Conservation (phyloP, 1,139 yeast genomes). For the Sugiyamaella neomexicana region DNA sequence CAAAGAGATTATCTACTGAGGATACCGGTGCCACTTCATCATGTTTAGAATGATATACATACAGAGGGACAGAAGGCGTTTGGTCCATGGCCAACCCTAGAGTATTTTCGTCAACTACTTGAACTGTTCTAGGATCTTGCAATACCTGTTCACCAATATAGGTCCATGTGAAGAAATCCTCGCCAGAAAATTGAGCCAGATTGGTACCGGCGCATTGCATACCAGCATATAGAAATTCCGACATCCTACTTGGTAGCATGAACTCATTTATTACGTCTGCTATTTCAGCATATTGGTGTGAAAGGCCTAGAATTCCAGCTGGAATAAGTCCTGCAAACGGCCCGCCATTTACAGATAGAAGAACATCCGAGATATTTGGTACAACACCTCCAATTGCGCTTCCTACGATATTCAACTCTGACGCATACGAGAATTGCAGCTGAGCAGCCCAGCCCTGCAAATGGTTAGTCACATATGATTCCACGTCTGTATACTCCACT, state of each 20-base stretch:
- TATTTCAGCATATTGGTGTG: conserved; percentile 34
- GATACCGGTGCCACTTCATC: conserved; percentile 34
- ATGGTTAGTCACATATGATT: neutral
- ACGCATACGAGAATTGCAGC: conserved; percentile 34
- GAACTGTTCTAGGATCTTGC: conserved; percentile 16
- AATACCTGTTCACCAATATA: conserved; percentile 28
- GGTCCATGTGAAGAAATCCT: conserved; percentile 27
- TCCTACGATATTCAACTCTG: conserved; percentile 32
- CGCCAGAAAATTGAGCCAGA: conserved; percentile 24
- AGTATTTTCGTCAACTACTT: conserved; percentile 25
- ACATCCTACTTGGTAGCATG: conserved; percentile 18
- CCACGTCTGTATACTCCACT: neutral
- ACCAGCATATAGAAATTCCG: conserved; percentile 22
- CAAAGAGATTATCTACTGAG: conserved; percentile 26
- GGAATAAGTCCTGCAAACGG: conserved; percentile 34
- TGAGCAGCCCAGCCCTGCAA: conserved; percentile 31
- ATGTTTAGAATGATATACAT: conserved; percentile 33
- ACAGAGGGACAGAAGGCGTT: conserved; percentile 32
- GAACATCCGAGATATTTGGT: conserved; percentile 26
- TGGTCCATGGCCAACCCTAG: conserved; percentile 20
- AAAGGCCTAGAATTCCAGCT: conserved; percentile 35
- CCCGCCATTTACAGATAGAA: conserved; percentile 25
- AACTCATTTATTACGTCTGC: conserved; percentile 14
- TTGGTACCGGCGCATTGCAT: conserved; percentile 25
- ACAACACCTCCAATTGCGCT: conserved; percentile 31